Base-by-base conservation (phyloP, 108 stramenopile genomes). In the Nitzschia sp. region DNA sequence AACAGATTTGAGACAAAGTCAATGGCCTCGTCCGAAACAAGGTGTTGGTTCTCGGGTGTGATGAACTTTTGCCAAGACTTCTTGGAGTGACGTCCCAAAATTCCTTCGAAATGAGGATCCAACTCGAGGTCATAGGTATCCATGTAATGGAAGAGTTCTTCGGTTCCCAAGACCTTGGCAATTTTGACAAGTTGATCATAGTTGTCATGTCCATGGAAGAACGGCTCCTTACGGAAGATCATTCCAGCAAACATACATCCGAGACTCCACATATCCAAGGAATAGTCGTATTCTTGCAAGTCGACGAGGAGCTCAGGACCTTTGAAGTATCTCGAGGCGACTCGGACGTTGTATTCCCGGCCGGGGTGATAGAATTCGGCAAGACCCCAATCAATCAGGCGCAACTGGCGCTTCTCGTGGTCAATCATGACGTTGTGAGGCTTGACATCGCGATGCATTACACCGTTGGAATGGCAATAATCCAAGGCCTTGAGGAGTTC, bases 371-470 rank as follows among this genome's bases (percentile, higher is more conserved):
- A 99, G 63, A 99, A 98, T 81, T 99, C 99, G 1, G 99, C 99
- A 51, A 99, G 86, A 29, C 99, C 99, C 99, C 99, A 99, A 80
- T 99, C 99, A 72, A 99, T 99, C 44, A 99, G 80, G 24, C 99
- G 87, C 34, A 99, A 84, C 84, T 97, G 92, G 43, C 97, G 79
- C 68, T 97, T 94, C 55, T 96, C 97, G 75, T 98, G 97, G 79
- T 99, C 98, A 73, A 99, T 98, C 97, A 98, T 98, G 70, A 99
- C 96, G 75, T 99, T 99, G 88, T 98, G 98, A 15, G 99, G 99
- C 81, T 99, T 99, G 62, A 99, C 97, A 85, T 99, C 99, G 57
- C 99, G 83, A 80, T 99, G 99, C 98, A 98, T 98, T 53, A 99
- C 98, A 42, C 99, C 99, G 78, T 99, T 98, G 44, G 95, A 96